Conservation (phyloP, 1,139 yeast genomes). For the Sugiyamaella xylanicola region DNA sequence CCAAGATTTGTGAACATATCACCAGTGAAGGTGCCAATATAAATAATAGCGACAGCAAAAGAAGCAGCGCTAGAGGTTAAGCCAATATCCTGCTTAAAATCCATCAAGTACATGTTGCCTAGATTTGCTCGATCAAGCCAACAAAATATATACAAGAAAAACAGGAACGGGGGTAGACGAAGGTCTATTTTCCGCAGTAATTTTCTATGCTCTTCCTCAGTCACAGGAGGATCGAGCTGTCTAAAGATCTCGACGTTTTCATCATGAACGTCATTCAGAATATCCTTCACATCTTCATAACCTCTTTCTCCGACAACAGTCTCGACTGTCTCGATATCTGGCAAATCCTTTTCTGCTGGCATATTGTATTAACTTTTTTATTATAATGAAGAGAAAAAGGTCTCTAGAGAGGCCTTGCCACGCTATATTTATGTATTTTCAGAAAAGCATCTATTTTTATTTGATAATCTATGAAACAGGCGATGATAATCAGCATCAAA, state of each 20-base stretch:
- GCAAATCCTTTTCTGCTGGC: slow-evolving; percentile 5
- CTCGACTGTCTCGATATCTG: slow-evolving; percentile 10
- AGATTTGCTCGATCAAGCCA: slow-evolving; percentile 19
- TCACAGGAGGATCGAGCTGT: slow-evolving; percentile 21
- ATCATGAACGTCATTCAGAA: slow-evolving; percentile 21
- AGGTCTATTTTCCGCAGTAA: slow-evolving; percentile 16
- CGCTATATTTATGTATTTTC: neutral
- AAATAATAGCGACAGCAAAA: slow-evolving; percentile 21
- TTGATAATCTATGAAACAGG: neutral
- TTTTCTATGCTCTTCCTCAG: slow-evolving; percentile 20
- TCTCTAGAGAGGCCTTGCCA: too few species aligned
- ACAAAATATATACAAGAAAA: slow-evolving; percentile 14
- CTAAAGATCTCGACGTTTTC: slow-evolving; percentile 21
- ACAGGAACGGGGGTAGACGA: slow-evolving; percentile 15
- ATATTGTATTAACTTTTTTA: neutral
- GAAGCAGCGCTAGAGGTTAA: slow-evolving; percentile 6
- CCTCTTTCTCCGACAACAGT: slow-evolving; percentile 8
- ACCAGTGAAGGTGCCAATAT: slow-evolving; percentile 20
- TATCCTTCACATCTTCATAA: slow-evolving; percentile 16
- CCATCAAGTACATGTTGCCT: slow-evolving; percentile 15
- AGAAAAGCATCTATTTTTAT: neutral
- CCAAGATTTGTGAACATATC: slow-evolving; percentile 23
- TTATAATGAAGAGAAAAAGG: too few species aligned
- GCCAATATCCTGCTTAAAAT: slow-evolving; percentile 14
- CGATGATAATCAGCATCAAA: neutral